Percentiles rank a stretch among this genome's conserved stretches.
These are phyloP conservation scores for Oenanthe javanica DNA, from an alignment of 140 eudicot genomes.

Conservation along the genomic window DNA sequence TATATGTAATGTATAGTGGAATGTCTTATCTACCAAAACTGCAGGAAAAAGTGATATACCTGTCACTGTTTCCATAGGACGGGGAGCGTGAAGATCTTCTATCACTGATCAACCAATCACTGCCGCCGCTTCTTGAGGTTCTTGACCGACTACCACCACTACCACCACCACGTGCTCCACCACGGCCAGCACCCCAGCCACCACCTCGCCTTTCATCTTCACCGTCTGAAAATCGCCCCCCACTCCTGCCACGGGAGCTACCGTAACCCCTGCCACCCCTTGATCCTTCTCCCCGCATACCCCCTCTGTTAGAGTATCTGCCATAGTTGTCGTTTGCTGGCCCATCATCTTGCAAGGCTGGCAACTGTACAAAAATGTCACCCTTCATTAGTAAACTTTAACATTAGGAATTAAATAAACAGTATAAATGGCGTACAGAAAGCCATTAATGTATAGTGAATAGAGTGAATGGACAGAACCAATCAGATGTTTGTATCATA, in stretches of 20 bases:
- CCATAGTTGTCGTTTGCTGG: conserved; percentile 76
- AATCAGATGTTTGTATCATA: not conserved
- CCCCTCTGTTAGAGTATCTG: conserved; percentile 63
- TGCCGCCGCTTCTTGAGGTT: conserved; percentile 37
- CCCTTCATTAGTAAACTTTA: conserved; percentile 10
- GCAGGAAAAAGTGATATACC: conserved; percentile 27
- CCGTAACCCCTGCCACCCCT: conserved; percentile 45
- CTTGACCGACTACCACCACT: conserved; percentile 39
- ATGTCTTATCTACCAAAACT: not conserved
- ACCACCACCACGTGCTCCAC: conserved; percentile 16
- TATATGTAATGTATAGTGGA: not conserved
- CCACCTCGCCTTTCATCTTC: conserved; percentile 50
- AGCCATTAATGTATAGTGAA: not conserved
- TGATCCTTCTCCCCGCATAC: conserved; percentile 58
- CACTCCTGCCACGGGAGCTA: conserved; percentile 37
- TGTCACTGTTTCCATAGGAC: conserved; percentile 55
- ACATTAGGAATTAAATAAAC: not conserved
- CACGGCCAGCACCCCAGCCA: conserved; percentile 39
- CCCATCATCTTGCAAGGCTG: conserved; percentile 79
- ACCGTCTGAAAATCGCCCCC: conserved; percentile 39
- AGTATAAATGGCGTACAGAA: not conserved
- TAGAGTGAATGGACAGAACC: not conserved
- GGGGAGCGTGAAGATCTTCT: conserved; percentile 52
- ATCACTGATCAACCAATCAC: conserved; percentile 73
- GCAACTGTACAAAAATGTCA: conserved; percentile 46